Evolutionary conservation across 2,329 filamentous ascomycete species (phyloP).

Genomic region (Beauveria rudraprayagi): DNA sequence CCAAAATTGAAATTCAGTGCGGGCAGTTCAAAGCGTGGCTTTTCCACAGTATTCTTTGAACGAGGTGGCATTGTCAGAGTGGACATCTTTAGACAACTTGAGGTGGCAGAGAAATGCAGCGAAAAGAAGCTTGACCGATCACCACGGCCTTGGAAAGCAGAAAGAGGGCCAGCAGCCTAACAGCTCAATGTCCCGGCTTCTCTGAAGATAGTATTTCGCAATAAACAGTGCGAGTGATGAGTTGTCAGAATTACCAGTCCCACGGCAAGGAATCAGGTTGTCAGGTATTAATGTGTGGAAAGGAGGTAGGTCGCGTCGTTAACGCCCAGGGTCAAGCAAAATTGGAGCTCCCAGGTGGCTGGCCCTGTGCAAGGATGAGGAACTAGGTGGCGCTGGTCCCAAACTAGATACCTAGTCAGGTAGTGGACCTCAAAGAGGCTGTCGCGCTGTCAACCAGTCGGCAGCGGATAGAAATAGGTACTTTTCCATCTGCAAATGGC

Average conservation of each 20-base stretch:
- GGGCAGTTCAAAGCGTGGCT: constrained; percentile 46
- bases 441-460: not conserved
- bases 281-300: not conserved
- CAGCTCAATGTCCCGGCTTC: not conserved
- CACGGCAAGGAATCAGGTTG: not conserved
- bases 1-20: constrained; percentile 51
- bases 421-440: not conserved
- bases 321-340: constrained; percentile 9
- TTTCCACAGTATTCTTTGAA: constrained; percentile 11
- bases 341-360: constrained; percentile 11
- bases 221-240: not conserved
- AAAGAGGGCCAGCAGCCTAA: not conserved
- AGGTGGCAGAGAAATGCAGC: not conserved
- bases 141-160: not conserved
- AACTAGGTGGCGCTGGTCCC: not conserved
- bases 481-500: too few relatives aligned
- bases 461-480: too few relatives aligned
- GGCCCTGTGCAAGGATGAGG: constrained; percentile 5
- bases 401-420: not conserved
- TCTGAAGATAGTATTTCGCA: not conserved
- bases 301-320: constrained; percentile 4
- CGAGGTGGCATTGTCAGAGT: constrained; percentile 1
- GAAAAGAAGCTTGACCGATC: not conserved
- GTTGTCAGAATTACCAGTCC: not conserved
- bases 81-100: not conserved